phyloP scores from a whole-genome alignment of 164 flowering plant species.

The Stephania japonica region DNA sequence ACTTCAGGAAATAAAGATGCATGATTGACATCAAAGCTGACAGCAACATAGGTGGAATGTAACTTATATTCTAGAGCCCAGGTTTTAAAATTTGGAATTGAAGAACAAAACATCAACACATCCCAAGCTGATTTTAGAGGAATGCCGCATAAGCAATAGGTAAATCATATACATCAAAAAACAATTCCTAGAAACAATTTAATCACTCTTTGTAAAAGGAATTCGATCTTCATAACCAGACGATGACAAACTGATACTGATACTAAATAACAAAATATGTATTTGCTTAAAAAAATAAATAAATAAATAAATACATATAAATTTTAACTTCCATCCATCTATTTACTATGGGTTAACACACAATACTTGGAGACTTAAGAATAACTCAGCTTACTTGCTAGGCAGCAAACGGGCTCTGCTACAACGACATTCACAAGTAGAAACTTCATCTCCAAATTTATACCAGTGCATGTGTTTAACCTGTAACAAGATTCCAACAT shows the following conservation, averaged over 20 bases:
- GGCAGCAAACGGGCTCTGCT: conserved; percentile 83
- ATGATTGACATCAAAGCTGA: neutral
- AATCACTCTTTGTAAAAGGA: no score
- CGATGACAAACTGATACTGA: no score
- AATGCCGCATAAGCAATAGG: no score
- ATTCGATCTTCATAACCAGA: neutral
- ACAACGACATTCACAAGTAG: conserved; percentile 89
- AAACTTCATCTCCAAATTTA: conserved; percentile 53
- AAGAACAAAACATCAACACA: no score
- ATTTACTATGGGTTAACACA: neutral
- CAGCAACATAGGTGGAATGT: neutral
- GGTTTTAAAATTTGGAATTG: no score
- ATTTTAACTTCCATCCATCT: neutral
- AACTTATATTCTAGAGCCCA: no score
- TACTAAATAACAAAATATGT: no score
- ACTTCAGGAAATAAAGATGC: conserved; percentile 5
- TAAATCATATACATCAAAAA: no score
- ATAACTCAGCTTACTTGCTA: conserved; percentile 54
- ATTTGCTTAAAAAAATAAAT: no score
- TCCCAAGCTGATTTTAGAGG: no score
- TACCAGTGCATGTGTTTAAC: conserved; percentile 97
- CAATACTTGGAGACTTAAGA: neutral
- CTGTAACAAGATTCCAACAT: conserved; percentile 33
- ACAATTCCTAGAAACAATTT: no score
- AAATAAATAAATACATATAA: no score